Percentiles rank a stretch among this genome's conserved stretches.
These are phyloP conservation scores for Lyophyllum decastes DNA, from an alignment of 768 basidiomycete species.

Conservation along the genomic window DNA sequence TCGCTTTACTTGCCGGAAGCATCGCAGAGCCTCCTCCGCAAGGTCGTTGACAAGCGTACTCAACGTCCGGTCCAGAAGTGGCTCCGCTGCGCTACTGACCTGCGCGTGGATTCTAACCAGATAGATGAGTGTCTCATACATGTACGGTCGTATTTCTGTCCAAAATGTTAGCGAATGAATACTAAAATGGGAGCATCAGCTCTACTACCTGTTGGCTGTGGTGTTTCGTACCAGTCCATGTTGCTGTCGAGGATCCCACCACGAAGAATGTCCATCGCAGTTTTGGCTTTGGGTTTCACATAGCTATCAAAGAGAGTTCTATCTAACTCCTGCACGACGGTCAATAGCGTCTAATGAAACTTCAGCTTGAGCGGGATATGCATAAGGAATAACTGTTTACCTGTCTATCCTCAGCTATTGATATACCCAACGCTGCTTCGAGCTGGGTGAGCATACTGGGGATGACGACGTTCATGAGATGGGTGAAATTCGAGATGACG, in stretches of 20 bases:
- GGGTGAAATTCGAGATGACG: constrained; percentile 85
- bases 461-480: constrained; percentile 69
- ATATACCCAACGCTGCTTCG: constrained; percentile 71
- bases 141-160: constrained; percentile 88
- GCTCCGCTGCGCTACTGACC: constrained; percentile 77
- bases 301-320: constrained; percentile 88
- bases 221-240: constrained; percentile 95
- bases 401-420: constrained; percentile 71
- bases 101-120: constrained; percentile 93
- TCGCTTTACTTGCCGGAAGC: constrained; percentile 85
- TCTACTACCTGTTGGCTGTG: constrained; percentile 76
- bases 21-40: constrained; percentile 78
- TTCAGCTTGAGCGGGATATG: not conserved
- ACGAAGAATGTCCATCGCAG: constrained; percentile 66
- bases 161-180: not conserved
- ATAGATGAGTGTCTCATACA: constrained; percentile 85
- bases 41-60: constrained; percentile 81
- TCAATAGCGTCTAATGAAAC: constrained; percentile 60
- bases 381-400: constrained; percentile 35
- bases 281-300: constrained; percentile 77
- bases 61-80: constrained; percentile 80
- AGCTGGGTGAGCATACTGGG: constrained; percentile 82
- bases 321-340: constrained; percentile 83
- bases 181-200: constrained; percentile 28
- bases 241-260: constrained; percentile 75